A percentile compares a stretch with the other conserved stretches of the same genome.
These are phyloP conservation scores for Diaporthe capsici DNA, from an alignment of 2,329 filamentous ascomycete species.

Conservation along the genomic window DNA sequence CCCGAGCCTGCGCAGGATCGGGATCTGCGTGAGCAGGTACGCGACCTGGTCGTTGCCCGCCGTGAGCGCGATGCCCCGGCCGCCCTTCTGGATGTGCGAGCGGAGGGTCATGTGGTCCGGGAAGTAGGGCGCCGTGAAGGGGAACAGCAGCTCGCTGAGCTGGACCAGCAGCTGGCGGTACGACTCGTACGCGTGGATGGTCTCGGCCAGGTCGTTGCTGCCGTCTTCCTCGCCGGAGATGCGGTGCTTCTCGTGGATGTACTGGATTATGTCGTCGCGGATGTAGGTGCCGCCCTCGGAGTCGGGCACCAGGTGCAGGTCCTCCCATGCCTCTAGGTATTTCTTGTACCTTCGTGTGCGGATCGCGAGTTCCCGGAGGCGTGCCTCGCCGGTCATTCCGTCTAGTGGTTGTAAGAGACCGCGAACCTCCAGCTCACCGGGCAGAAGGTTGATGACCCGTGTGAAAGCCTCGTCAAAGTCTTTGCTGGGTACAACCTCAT, in stretches of 20 bases:
- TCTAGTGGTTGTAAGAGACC: constrained; percentile 55
- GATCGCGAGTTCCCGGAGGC: constrained; percentile 56
- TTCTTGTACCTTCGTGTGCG: constrained; percentile 55
- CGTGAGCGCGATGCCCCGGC: constrained; percentile 59
- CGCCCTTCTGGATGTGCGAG: constrained; percentile 56
- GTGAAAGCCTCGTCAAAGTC: constrained; percentile 45
- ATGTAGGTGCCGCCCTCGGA: constrained; percentile 53
- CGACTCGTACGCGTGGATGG: constrained; percentile 57
- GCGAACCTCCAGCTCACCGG: constrained; percentile 52
- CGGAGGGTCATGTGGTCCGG: constrained; percentile 60
- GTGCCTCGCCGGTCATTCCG: constrained; percentile 53
- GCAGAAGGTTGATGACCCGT: constrained; percentile 48
- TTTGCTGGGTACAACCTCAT: constrained; percentile 23
- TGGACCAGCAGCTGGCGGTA: constrained; percentile 57
- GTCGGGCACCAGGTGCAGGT: constrained; percentile 49
- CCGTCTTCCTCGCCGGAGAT: constrained; percentile 39
- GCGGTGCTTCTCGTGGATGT: constrained; percentile 49
- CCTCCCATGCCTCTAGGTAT: constrained; percentile 58
- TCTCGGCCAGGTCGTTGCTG: constrained; percentile 47
- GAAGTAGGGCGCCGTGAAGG: constrained; percentile 58
- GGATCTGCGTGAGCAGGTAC: constrained; percentile 59
- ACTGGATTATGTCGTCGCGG: constrained; percentile 58
- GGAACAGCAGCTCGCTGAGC: constrained; percentile 55
- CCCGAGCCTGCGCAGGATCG: constrained; percentile 53
- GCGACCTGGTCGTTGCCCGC: constrained; percentile 59